Percentiles rank a stretch among this genome's conserved stretches.
phyloP scores from a whole-genome alignment of 495 filamentous ascomycete species.

The Xylaria curta region DNA sequence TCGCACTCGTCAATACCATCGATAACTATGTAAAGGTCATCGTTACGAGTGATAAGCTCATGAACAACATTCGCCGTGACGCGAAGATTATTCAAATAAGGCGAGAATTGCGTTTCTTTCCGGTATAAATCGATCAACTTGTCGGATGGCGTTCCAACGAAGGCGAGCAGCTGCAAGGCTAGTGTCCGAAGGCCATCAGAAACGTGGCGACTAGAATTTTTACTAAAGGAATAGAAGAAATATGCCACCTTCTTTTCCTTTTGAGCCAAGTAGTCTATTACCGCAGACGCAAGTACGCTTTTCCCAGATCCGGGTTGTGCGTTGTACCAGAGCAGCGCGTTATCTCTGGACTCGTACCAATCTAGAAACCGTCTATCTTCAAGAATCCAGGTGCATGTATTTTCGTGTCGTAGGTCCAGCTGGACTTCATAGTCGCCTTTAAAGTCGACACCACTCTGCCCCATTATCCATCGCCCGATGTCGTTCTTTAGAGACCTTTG shows the following conservation, averaged over 20 bases:
- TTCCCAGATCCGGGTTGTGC: slow-evolving; percentile 45
- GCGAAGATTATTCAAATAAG: slow-evolving; percentile 28
- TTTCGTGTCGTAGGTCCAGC: slow-evolving; percentile 30
- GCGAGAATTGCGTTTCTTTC: slow-evolving; percentile 31
- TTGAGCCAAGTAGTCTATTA: slow-evolving; percentile 33
- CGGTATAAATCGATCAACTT: slow-evolving; percentile 33
- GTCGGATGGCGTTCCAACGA: slow-evolving; percentile 31
- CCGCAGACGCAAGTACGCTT: slow-evolving; percentile 35
- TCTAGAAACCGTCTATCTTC: slow-evolving; percentile 31
- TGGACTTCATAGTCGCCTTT: slow-evolving; percentile 31
- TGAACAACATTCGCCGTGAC: slow-evolving; percentile 31
- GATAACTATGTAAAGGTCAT: slow-evolving; percentile 40
- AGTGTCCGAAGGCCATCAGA: slow-evolving; percentile 36
- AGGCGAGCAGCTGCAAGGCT: slow-evolving; percentile 37
- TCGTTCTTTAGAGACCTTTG: slow-evolving; percentile 24
- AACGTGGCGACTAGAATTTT: slow-evolving; percentile 31
- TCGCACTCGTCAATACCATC: slow-evolving; percentile 47
- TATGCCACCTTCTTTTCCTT: slow-evolving; percentile 32
- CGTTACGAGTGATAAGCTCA: slow-evolving; percentile 32
- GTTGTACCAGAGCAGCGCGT: slow-evolving; percentile 39
- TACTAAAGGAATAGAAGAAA: slow-evolving; percentile 44
- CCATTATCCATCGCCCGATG: slow-evolving; percentile 37
- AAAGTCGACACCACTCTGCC: slow-evolving; percentile 32
- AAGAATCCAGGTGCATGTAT: slow-evolving; percentile 44
- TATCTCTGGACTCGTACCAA: slow-evolving; percentile 33